These are phyloP conservation scores for Ustilago trichophora DNA, from an alignment of 1,284 basidiomycete species.

Conservation along the genomic window DNA sequence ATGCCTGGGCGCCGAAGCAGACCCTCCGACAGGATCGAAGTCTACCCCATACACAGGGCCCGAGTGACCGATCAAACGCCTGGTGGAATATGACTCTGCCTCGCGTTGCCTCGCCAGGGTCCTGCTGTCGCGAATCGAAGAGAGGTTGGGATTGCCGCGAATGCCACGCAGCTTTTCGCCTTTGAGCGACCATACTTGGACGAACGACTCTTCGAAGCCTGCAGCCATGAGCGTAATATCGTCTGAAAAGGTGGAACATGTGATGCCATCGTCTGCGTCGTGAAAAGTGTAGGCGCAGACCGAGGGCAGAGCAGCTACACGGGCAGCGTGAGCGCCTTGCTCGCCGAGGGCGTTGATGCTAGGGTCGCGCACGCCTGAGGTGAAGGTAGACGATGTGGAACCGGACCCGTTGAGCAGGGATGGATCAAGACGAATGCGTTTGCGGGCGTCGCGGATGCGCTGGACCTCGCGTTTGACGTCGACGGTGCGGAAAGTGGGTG, in stretches of 20 bases:
- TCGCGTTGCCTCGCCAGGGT: slow-evolving; percentile 53
- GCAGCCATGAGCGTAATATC: slow-evolving; percentile 95
- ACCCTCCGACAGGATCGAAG: slow-evolving; percentile 90
- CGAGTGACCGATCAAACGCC: slow-evolving; percentile 94
- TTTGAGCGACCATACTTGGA: slow-evolving; percentile 93
- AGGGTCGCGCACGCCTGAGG: slow-evolving; percentile 49
- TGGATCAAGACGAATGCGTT: slow-evolving; percentile 60
- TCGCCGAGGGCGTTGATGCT: slow-evolving; percentile 48
- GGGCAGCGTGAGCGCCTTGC: slow-evolving; percentile 50
- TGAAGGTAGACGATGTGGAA: slow-evolving; percentile 16
- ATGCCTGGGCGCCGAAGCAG: slow-evolving; percentile 83
- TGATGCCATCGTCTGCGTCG: slow-evolving; percentile 70
- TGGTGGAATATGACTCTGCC: slow-evolving; percentile 61
- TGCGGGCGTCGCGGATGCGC: slow-evolving; percentile 80
- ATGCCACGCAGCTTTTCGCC: slow-evolving; percentile 85
- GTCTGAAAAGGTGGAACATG: slow-evolving; percentile 86
- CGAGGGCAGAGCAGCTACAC: slow-evolving; percentile 60
- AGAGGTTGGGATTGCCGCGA: slow-evolving; percentile 78
- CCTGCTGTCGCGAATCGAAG: slow-evolving; percentile 73
- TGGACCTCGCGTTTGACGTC: slow-evolving; percentile 93
- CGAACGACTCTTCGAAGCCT: slow-evolving; percentile 94
- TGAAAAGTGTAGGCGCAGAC: slow-evolving; percentile 65
- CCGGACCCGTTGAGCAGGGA: slow-evolving; percentile 19
- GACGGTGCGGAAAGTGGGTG: slow-evolving; percentile 81
- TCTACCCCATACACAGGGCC: slow-evolving; percentile 93